phyloP scores from a whole-genome alignment of 225 moss, liverwort and hornwort species.

The Antitrichia curtipendula region DNA sequence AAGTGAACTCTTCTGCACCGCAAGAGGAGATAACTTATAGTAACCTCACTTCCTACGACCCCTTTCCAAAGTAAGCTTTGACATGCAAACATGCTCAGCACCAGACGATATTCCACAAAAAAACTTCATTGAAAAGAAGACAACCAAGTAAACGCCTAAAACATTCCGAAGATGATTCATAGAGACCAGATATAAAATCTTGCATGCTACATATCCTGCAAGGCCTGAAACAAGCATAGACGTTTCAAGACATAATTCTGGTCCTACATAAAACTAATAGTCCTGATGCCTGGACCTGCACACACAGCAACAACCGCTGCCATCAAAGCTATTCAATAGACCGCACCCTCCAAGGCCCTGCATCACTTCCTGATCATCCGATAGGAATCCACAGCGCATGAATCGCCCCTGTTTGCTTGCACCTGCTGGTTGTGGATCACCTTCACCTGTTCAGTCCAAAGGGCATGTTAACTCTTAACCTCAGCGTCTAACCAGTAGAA shows the following conservation, averaged over 20 bases:
- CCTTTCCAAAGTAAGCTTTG: background rate
- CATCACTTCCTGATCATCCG: conserved; percentile 13
- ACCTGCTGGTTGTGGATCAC: conserved; percentile 91
- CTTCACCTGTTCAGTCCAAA: conserved; percentile 99
- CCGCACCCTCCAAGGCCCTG: conserved; percentile 40
- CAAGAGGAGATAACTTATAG: background rate
- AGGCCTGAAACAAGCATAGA: conserved; percentile 6
- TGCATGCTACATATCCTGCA: conserved; percentile 12
- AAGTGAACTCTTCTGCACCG: too few species aligned
- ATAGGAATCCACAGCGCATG: conserved; percentile 9
- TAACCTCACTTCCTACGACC: background rate
- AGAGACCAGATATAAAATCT: conserved; percentile 5
- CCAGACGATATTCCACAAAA: background rate
- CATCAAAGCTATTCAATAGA: conserved; percentile 49
- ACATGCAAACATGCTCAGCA: background rate
- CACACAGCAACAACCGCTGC: conserved; percentile 88
- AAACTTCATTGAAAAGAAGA: background rate
- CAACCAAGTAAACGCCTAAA: background rate
- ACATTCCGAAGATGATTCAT: background rate
- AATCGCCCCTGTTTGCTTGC: conserved; percentile 54
- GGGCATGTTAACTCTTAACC: conserved; percentile 90
- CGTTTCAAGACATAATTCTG: background rate
- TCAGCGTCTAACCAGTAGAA: conserved; percentile 64
- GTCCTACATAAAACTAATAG: conserved; percentile 14
- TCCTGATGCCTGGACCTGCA: conserved; percentile 78